Conservation (phyloP, 2,329 filamentous ascomycete species). For the Bipolaris cookei region DNA sequence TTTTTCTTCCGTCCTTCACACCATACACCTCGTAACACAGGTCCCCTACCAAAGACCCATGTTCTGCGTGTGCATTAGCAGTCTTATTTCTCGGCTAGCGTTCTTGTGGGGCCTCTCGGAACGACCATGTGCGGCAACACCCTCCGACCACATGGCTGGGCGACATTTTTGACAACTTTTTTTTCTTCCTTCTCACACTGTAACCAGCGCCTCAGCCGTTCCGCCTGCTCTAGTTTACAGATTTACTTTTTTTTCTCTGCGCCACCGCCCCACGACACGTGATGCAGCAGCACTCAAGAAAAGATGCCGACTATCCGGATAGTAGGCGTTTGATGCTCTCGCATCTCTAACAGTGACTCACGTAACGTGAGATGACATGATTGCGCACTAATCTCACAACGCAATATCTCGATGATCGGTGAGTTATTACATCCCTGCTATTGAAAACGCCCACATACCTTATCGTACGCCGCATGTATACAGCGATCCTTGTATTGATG, state of each 20-base stretch:
- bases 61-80: conserved; percentile 7
- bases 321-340: neutral
- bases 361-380: neutral
- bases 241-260: neutral
- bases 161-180: neutral
- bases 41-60: conserved; percentile 3
- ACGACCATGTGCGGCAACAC: neutral
- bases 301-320: conserved; percentile 1
- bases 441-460: neutral
- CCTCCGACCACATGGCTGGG: neutral
- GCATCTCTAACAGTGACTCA: neutral
- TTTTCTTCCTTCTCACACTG: neutral
- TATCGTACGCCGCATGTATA: conserved; percentile 1
- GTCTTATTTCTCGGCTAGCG: neutral
- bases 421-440: neutral
- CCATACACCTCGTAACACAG: neutral
- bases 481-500: neutral
- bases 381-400: neutral
- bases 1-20: neutral
- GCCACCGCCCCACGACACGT: neutral
- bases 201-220: conserved; percentile 3
- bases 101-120: conserved; percentile 1
- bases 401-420: conserved; percentile 1
- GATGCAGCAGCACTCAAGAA: neutral
- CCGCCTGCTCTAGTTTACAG: neutral